Evolutionary conservation across 2,329 filamentous ascomycete species (phyloP).

Genomic region (Arachnopeziza araneosa): DNA sequence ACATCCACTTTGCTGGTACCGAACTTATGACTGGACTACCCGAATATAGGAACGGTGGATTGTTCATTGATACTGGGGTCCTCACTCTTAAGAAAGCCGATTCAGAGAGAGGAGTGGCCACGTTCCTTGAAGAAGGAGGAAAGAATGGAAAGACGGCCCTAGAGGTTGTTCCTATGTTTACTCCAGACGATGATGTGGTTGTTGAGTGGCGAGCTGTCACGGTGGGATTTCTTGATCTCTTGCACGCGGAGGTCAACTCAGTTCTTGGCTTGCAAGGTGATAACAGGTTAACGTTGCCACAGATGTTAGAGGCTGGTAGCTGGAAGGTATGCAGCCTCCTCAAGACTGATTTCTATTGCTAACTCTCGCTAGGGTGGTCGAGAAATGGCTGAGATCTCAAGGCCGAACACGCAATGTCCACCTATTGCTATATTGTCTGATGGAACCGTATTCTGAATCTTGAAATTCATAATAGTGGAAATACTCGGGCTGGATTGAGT

Average conservation of each 20-base stretch:
- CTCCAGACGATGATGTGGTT: slow-evolving; percentile 69
- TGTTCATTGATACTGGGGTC: slow-evolving; percentile 80
- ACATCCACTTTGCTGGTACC: slow-evolving; percentile 73
- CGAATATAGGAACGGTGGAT: slow-evolving; percentile 86
- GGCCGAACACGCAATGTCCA: slow-evolving; percentile 80
- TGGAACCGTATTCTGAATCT: slow-evolving; percentile 79
- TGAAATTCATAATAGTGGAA: not conserved
- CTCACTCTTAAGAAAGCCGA: slow-evolving; percentile 69
- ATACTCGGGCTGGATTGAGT: not conserved
- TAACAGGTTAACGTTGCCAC: slow-evolving; percentile 69
- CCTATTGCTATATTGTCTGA: slow-evolving; percentile 96
- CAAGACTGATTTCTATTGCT: slow-evolving; percentile 5
- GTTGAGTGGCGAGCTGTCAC: slow-evolving; percentile 75
- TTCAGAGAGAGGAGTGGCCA: slow-evolving; percentile 62
- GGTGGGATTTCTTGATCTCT: slow-evolving; percentile 67
- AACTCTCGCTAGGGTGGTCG: slow-evolving; percentile 64
- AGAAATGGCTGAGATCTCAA: slow-evolving; percentile 90
- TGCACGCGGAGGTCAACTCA: slow-evolving; percentile 63
- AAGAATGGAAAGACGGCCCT: slow-evolving; percentile 66
- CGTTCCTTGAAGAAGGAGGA: slow-evolving; percentile 64
- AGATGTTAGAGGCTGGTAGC: slow-evolving; percentile 90
- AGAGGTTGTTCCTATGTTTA: slow-evolving; percentile 70
- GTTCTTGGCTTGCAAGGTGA: slow-evolving; percentile 62
- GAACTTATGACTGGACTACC: slow-evolving; percentile 83
- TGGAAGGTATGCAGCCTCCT: slow-evolving; percentile 71